Base-by-base conservation (phyloP, 2,329 filamentous ascomycete species). In the Cordyceps javanica region DNA sequence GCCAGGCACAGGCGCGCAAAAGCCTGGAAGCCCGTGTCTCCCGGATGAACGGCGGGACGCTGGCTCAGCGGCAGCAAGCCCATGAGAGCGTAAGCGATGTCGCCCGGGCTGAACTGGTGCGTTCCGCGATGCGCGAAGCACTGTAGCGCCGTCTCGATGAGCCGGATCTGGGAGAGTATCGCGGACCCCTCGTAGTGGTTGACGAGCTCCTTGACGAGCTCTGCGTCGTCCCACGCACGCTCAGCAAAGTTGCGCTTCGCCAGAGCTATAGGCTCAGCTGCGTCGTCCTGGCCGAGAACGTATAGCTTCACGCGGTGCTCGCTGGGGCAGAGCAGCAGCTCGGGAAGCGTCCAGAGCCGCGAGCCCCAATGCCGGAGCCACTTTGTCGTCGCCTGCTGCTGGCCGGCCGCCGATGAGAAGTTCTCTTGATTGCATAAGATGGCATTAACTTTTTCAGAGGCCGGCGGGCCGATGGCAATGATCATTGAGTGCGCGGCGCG, bases 321-420 rank as follows among this genome's bases (percentile, higher is more conserved):
- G 9, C 21, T 49, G 1, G 64, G 64, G 46, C 63, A 63, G 14
- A 67, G 62, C 1, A 67, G 58, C 8, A 66, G 59, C 60, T 77
- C 75, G 2, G 78, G 74, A 30, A 79, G 69, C 0, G 77, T 79
- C 70, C 76, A 77, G 21, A 80, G 67, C 4, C 72, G 70, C 10
- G 65, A 70, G 19, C 73, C 78, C 76, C 70, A 79, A 62, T 75
- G 66, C 8, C 69, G 65, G 13, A 78, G 64, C 67, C 63, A 65
- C 16, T 55, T 45, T 2, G 38, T 55, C 25, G 34, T 9, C 55
- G 62, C 11, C 50, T 54, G 4, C 5, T 70, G 67, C 28, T 69
- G 59, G 41, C 64, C 56, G 13, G 66, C 59, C 5, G 65, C n/a
- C 19, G 67, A 52, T 60, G 67, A 25, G 50, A 63, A n/a, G n/a